Base-by-base conservation (phyloP, 352 stramenopile species). In the Globisporangium irregulare region DNA sequence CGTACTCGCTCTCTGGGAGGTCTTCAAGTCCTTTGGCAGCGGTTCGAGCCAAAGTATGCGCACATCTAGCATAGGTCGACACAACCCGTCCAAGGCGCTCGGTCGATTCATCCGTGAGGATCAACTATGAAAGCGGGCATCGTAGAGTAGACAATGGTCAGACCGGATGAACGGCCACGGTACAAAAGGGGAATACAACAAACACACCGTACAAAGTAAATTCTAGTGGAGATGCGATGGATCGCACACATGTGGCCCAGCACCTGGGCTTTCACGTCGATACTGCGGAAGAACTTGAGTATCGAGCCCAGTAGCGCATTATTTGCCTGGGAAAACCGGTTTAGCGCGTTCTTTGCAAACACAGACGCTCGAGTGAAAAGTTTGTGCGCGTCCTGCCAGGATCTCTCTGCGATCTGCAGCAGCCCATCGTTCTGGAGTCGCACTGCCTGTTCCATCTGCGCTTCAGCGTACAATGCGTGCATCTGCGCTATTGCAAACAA, bases 401-500 rank as follows among this genome's bases (percentile, higher is more conserved):
- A 64, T 4, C 64, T 51, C 46, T 82, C 76, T 5, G 73, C 70
- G 7, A 79, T 76, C 24, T 78, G 70, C 29, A 84, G 34, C n/a
- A 65, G 32, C 6, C 10, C 41, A 12, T 55, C 18, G 27, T 53
- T 73, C 24, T 69, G 62, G 1, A 69, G 34, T 2, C 46, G 48
- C n/a, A 62, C 20, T 2, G 46, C 71, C 34, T 79, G 69, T 0
- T 62, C 34, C 9, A 67, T 53, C n/a, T 80, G 74, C 32, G 55
- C 64, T 48, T 84, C 74, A 0, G 78, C 78, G 25, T 76, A 66
- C 20, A 80, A 53, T 25, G 65, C 68, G 7, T 76, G 59, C 9
- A 84, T 34, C 60, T 86, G 76, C 18, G 67, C 79, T 63, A 87
- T 73, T 0, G 73, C 36, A 20, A 78, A 78, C 14, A 79, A 59